Percentiles rank a stretch among this genome's conserved stretches.
Conservation (phyloP, 2,329 filamentous ascomycete genomes). For the Rhynchosporium graminicola region DNA sequence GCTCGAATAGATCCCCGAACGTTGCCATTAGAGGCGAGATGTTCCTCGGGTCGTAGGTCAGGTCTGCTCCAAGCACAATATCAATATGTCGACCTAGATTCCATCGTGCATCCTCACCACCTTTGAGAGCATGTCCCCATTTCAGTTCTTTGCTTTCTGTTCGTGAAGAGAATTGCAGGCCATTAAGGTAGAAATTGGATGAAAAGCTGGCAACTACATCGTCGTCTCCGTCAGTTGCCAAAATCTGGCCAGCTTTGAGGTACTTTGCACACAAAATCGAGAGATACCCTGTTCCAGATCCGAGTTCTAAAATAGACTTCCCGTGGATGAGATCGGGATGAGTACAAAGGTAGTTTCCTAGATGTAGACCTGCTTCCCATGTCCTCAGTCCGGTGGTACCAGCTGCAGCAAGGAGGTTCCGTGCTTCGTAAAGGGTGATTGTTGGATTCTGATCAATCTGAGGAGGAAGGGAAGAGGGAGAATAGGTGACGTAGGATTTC, state of each 20-base stretch:
- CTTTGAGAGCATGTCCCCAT: conserved; percentile 44
- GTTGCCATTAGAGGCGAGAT: conserved; percentile 67
- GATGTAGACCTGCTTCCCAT: conserved; percentile 77
- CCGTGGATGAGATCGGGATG: conserved; percentile 44
- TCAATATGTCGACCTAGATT: conserved; percentile 50
- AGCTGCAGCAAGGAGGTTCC: conserved; percentile 65
- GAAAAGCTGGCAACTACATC: conserved; percentile 68
- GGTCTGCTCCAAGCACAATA: conserved; percentile 72
- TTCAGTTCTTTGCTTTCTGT: conserved; percentile 57
- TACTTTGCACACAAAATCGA: conserved; percentile 73
- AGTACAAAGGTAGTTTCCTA: conserved; percentile 66
- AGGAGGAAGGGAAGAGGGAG: conserved; percentile 32
- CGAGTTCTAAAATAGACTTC: conserved; percentile 69
- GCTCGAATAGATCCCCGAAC: conserved; percentile 59
- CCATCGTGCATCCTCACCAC: conserved; percentile 45
- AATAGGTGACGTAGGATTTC: conserved; percentile 75
- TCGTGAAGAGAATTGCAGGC: conserved; percentile 55
- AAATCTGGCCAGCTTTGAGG: conserved; percentile 58
- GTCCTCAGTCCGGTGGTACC: conserved; percentile 78
- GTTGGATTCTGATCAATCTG: conserved; percentile 25
- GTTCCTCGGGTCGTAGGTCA: conserved; percentile 70
- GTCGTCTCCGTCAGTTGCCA: conserved; percentile 74
- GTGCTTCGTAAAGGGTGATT: conserved; percentile 69
- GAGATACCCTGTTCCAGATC: conserved; percentile 75
- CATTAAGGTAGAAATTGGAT: conserved; percentile 69